Base-by-base conservation (phyloP, 352 stramenopile genomes). In the Phytophthora sansomeana region DNA sequence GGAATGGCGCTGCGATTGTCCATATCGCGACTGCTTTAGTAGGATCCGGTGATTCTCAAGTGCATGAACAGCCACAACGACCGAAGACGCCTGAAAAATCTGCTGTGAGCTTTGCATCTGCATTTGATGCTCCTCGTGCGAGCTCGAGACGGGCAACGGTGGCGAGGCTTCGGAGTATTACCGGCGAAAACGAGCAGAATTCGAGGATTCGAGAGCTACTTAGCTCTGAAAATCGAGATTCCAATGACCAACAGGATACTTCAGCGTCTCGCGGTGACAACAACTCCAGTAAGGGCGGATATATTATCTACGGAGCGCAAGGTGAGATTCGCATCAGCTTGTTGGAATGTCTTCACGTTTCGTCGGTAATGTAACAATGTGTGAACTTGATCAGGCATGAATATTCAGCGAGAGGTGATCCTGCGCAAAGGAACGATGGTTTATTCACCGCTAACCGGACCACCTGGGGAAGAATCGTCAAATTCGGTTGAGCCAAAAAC, bases 161-260 rank as follows among this genome's bases (percentile, higher is more conserved):
- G 24, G 59, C 46, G 14, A 69, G 53, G 39, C 59, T 74, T 39
- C 59, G 66, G 41, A 53, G 30, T 10, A 64, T 69, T 17, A 74
- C 59, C 46, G 24, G 24, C 35, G 54, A 59, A 9, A 8, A 35
- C 11, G 66, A 74, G 24, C 59, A 74, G 58, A 61, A 2, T 29
- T 33, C 19, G 16, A 38, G 61, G 47, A 48, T 54, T n/a, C 44
- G 28, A n/a, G 44, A 36, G 2, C 8, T 58, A 29, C 21, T 58
- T 6, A 30, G 46, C 6, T 11, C 16, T 4, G 58, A 68, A 26
- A 69, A 64, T 32, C 65, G 58, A 36, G 56, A 72, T 6, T 16
- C 16, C 14, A 44, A 29, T 1, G 21, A 53, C 9, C 30, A 39
- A 5, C 48, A 59, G 21, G 41, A 19, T 8, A 43, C 36, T 5